Base-by-base conservation (phyloP, 352 stramenopile genomes). In the Phytophthora cactorum region DNA sequence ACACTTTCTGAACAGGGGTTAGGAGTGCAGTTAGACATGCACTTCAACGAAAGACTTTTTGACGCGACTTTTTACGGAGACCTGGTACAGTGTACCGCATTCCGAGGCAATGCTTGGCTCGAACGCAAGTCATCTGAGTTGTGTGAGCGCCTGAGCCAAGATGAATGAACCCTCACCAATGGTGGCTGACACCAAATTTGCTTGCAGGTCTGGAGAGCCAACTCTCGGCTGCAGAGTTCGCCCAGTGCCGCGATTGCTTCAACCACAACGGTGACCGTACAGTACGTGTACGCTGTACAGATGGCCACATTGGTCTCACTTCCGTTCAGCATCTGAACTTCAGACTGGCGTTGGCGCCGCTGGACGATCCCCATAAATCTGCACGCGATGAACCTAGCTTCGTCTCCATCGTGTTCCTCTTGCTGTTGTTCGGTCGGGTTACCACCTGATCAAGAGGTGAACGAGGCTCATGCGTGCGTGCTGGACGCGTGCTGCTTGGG, bases 311-410 rank as follows among this genome's bases (percentile, higher is more conserved):
- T 27, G 45, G 1, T 34, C 3, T 22, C 4, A 45, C 17, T 11
- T 4, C 4, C 10, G 10, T 38, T 38, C 32, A 4, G 29, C 4
- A 7, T 34, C 29, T 34, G 29, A 38, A 38, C 32, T 43, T 43
- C 36, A 43, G 36, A 43, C 11, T 43, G 36, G n/a, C 36, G 36
- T 43, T n/a, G 39, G 39, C 39, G 7, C 39, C 39, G 39, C 39
- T 45, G 41, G 41, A 50, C 44, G 45, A 52, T 52, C 27, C 45
- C 45, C 29, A 32, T 31, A 29, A 56, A 56, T 45, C n/a, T n/a
- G 50, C 32, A 56, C 50, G 32, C 50, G 32, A 56, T 41, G 25
- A n/a, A 44, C 50, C 31, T 56, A 45, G 50, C 32, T 56, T 56
- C 50, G 36, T 45, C 50, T 56, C 9, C 49, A 29, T 12, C n/a